phyloP scores from a whole-genome alignment of 345 rosid species.

The Diplotaxis tenuifolia region DNA sequence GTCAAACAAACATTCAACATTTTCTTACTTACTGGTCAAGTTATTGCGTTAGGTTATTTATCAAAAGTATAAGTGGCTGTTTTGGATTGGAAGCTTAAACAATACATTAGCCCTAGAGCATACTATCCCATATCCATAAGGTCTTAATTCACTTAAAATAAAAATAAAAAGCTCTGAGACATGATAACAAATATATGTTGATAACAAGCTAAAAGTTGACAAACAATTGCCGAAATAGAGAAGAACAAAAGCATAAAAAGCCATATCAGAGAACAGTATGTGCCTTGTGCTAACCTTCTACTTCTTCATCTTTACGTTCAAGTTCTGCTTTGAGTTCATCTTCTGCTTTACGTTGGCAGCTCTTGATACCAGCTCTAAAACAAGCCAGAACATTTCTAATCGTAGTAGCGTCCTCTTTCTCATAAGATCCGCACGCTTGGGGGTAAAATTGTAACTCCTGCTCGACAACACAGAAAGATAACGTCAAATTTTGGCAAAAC shows the following conservation, averaged over 20 bases:
- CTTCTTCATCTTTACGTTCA: too few relatives aligned
- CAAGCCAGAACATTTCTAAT: not conserved
- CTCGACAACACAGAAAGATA: not conserved
- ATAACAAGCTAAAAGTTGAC: too few relatives aligned
- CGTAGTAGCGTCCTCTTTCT: not conserved
- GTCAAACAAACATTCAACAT: conserved; percentile 2
- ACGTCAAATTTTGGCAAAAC: too few relatives aligned
- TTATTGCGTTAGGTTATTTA: conserved; percentile 29
- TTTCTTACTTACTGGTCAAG: conserved; percentile 23
- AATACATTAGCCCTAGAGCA: too few relatives aligned
- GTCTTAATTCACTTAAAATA: too few relatives aligned
- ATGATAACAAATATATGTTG: too few relatives aligned
- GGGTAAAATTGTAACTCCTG: not conserved
- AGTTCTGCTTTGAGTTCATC: not conserved
- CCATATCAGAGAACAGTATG: too few relatives aligned
- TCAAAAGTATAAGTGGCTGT: conserved; percentile 1
- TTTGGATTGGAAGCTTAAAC: conserved; percentile 2
- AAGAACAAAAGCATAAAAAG: too few relatives aligned
- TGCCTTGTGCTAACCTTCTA: too few relatives aligned
- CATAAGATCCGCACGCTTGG: not conserved
- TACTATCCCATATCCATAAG: too few relatives aligned
- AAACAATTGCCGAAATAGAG: too few relatives aligned
- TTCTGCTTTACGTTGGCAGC: not conserved
- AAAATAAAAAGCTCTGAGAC: too few relatives aligned
- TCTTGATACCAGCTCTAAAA: not conserved